phyloP scores from a whole-genome alignment of 192 early-diverging fungal species.

The Chytriomyces confervae region DNA sequence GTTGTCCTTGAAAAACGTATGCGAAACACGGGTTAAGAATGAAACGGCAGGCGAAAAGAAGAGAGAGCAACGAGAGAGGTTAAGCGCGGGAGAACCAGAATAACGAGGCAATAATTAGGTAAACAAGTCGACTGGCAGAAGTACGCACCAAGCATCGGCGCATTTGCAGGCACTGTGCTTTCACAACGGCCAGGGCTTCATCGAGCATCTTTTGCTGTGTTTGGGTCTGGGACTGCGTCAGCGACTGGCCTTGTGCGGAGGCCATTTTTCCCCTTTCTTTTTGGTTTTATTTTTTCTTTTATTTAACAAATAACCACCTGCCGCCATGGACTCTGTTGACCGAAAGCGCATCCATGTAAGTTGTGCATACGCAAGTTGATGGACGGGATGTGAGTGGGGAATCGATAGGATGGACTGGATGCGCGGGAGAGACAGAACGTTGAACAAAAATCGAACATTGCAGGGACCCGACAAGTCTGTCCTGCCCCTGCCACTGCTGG shows the following conservation, averaged over 20 bases:
- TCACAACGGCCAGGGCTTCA: slow-evolving; percentile 91
- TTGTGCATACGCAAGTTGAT: not conserved
- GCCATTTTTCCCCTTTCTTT: not conserved
- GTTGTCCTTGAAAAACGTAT: slow-evolving; percentile 64
- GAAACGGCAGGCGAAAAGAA: not conserved
- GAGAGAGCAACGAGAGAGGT: not conserved
- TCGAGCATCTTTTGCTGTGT: slow-evolving; percentile 87
- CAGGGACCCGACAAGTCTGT: slow-evolving; percentile 56
- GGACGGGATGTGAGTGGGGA: too few relatives aligned
- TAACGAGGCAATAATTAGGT: slow-evolving; percentile 14
- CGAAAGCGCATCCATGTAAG: slow-evolving; percentile 27
- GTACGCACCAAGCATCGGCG: slow-evolving; percentile 82
- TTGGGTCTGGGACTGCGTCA: slow-evolving; percentile 47
- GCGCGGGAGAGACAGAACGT: too few relatives aligned
- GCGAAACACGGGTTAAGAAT: not conserved
- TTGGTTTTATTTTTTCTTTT: not conserved
- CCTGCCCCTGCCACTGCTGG: slow-evolving; percentile 39
- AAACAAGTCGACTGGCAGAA: not conserved
- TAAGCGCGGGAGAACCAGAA: not conserved
- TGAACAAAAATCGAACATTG: too few relatives aligned
- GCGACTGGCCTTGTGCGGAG: not conserved
- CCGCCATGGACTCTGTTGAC: slow-evolving; percentile 14
- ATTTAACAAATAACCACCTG: not conserved
- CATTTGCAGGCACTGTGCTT: slow-evolving; percentile 95
- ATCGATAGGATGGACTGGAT: too few relatives aligned